Conservation (phyloP, 2,329 filamentous ascomycete species). For the Calonectria fujianensis region DNA sequence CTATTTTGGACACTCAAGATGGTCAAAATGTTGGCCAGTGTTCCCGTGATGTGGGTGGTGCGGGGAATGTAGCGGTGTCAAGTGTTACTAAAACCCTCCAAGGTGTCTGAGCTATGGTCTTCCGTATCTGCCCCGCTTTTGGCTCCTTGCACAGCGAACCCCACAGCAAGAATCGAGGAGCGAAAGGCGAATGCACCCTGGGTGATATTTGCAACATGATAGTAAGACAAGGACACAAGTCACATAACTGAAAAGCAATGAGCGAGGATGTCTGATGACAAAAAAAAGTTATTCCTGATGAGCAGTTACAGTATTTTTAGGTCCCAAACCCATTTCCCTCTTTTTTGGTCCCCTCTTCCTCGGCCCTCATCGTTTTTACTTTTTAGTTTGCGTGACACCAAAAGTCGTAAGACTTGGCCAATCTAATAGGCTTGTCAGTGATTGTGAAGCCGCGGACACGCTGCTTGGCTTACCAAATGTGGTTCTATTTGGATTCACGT, state of each 20-base stretch:
- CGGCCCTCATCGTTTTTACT: neutral
- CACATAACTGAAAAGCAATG: neutral
- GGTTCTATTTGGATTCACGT: constrained; percentile 44
- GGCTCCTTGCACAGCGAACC: neutral
- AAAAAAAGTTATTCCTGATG: neutral
- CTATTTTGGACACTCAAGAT: neutral
- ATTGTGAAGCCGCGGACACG: accelerated
- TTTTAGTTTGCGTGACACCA: constrained; percentile 43
- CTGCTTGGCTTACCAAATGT: constrained; percentile 44
- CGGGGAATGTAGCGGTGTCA: neutral
- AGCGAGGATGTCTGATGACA: neutral
- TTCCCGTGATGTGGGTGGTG: neutral
- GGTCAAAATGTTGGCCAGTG: neutral
- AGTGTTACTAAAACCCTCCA: neutral
- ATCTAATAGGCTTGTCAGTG: constrained; percentile 36
- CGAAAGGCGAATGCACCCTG: neutral
- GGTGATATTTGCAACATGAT: too few relatives aligned
- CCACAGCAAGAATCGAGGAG: too few relatives aligned
- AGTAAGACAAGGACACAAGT: neutral
- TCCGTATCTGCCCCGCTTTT: neutral
- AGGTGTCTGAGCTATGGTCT: neutral
- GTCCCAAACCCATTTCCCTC: neutral
- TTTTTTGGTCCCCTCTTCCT: neutral
- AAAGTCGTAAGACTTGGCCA: constrained; percentile 48
- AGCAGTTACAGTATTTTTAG: neutral